phyloP scores from a whole-genome alignment of 169 alveolate species.

The Plasmodium gallinaceum region DNA sequence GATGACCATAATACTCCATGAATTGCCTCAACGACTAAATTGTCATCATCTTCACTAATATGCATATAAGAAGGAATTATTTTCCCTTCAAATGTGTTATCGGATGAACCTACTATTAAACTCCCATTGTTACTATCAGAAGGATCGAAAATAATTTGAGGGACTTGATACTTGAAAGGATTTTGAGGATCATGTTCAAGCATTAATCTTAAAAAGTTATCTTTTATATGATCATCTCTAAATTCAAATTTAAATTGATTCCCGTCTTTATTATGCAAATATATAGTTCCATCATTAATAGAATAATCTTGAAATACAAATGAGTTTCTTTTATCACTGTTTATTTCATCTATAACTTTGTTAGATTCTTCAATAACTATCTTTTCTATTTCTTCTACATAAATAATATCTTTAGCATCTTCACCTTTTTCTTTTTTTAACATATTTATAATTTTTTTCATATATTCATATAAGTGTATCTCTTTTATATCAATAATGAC shows the following conservation, averaged over 20 bases:
- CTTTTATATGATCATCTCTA: conserved; percentile 17
- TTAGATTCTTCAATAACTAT: conserved; percentile 41
- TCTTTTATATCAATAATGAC: conserved; percentile 43
- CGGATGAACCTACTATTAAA: conserved; percentile 15
- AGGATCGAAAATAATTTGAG: conserved; percentile 49
- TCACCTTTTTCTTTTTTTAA: conserved; percentile 18
- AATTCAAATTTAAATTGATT: conserved; percentile 31
- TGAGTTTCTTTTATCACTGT: conserved; percentile 32
- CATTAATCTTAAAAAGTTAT: conserved; percentile 18
- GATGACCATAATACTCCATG: conserved; percentile 46
- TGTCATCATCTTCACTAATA: conserved; percentile 38
- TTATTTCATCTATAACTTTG: conserved; percentile 50
- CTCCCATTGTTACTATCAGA: conserved; percentile 31
- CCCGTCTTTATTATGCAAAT: conserved; percentile 46
- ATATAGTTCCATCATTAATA: conserved; percentile 12
- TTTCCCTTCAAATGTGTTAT: conserved; percentile 37
- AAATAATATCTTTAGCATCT: conserved; percentile 13
- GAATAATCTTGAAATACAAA: conserved; percentile 35
- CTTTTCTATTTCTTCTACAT: conserved; percentile 47
- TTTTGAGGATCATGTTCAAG: conserved; percentile 8
- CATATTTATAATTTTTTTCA: conserved; percentile 29
- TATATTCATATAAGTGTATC: conserved; percentile 24
- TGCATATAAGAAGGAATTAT: conserved; percentile 30
- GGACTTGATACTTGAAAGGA: conserved; percentile 34
- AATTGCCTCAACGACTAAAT: conserved; percentile 62